Evolutionary conservation across 768 basidiomycete species (phyloP), one percentile per base, ranked within the genome.

Genomic region (Russula brevipes): DNA sequence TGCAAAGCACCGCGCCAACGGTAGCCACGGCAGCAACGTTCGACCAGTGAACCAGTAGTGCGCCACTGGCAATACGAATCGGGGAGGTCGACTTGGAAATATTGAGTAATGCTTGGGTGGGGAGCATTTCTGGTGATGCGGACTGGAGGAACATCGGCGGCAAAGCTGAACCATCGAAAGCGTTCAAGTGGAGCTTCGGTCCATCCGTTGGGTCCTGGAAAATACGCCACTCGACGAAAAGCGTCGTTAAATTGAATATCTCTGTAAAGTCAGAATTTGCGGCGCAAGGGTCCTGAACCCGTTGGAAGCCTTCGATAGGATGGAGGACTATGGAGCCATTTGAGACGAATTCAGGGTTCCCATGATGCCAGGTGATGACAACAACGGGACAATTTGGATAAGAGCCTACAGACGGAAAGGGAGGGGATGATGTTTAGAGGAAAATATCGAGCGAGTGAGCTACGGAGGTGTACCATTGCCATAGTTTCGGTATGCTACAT

Each of bases 271-370:
- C 92, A 35, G 94, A 93, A 10, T 82, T 78, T 10, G 94, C 90
- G 1, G 88, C 89, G 71, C 96, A 99, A 0, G 94, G 88, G 68
- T 95, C 89, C 78, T 99, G 94, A 45, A 98, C 82, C 79, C 96
- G 95, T 73, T 97, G 93, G 75, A 85, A 91, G 16, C 96, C 96
- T 17, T 80, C 82, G 66, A 93, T 82, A 1, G 94, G 91, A 3
- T 71, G 75, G 70, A 93, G 76, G 45, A 82, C 73, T 63, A 98
- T 83, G 10, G 93, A 96, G 7, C 94, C 94, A 70, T 98, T 95
- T 57, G 77, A 24, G 7, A 4, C 2, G 2, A 19, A 12, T 63
- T 83, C 76, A 50, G 89, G 75, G 0, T 71, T 63, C 12, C 97
- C 97, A 73, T 98, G 97, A 66, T 85, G 85, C 91, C 91, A 99